Evolutionary conservation across 1,284 basidiomycete genomes (phyloP), one percentile per base, ranked within the genome.

Genomic region (Gymnopus androsaceus): DNA sequence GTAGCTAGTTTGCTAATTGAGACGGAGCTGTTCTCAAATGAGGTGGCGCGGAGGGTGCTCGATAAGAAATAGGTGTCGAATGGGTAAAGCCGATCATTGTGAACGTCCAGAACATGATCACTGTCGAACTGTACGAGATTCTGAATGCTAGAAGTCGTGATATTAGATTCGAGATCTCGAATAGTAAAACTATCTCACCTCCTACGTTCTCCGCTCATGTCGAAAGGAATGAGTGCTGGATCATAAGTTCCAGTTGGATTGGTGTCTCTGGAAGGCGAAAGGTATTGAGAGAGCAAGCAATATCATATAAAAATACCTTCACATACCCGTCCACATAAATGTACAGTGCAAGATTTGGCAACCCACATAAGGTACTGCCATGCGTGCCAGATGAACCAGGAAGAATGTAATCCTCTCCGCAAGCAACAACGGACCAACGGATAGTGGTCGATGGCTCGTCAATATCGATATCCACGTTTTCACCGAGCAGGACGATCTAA

Each of bases 61-160:
- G 79, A 73, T 17, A 85, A 72, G 25, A 70, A 59, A 63, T 85
- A 85, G 0, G 72, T 77, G 64, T 85, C 83, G 64, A 84, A 84
- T 1, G 83, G 83, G 62, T 84, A 85, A 3, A 83, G 64, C 6
- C 73, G 76, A 12, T 78, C 76, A 63, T 77, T 67, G 58, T 82
- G 80, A 7, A 82, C 81, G 60, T 85, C 81, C n/a, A 84, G 73
- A 34, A 78, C 75, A 61, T 84, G 78, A 59, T 82, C 78, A 55
- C 75, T 80, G 60, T 83, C 80, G 59, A 85, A 85, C 61, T 81
- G 81, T 36, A 79, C 75, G 14, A 82, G 71, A 58, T 77, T 80
- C 62, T 83, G 80, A 27, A 83, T 77, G 48, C 83, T 85, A 49
- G 21, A 3, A 52, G 28, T 19, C 12, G 12, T 40, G 21, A 37